Base-by-base conservation (phyloP, 495 filamentous ascomycete genomes). In the Aspergillus carlsbadensis region DNA sequence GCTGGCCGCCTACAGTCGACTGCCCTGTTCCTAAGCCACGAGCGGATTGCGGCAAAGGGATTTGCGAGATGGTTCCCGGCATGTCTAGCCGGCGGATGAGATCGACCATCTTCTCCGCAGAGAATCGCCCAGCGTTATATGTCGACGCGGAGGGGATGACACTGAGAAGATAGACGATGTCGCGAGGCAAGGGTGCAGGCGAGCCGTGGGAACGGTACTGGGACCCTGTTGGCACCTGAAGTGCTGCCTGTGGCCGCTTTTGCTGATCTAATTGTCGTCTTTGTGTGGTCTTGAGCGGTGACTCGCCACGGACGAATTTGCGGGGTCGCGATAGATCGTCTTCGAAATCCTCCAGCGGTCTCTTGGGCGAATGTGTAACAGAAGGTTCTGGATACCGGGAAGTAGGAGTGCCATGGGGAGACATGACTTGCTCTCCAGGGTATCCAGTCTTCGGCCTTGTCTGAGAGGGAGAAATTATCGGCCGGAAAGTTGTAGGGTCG, bases 381-480 rank as follows among this genome's bases (percentile, higher is more conserved):
- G 71, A 79, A 6, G 77, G 43, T 40, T 78, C 74, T 39, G 57
- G 45, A 54, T 81, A 79, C 55, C 81, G 78, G 6, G 80, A 75
- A 15, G 65, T 65, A 15, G 86, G 85, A 20, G 79, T 84, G 49
- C 76, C 78, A 43, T 78, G 83, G n/a, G 78, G 65, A 5, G 80
- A 79, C 22, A 72, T 60, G 2, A 65, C 48, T 37, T 76, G 56
- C 14, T 70, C 55, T 1, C 47, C 58, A 8, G 69, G 56, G 42
- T 66, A 64, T 6, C 54, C 31, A 17, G 60, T 56, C 66, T 83
- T 92, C 0, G 90, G 88, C 17, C 79, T 77, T 50, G 87, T 85
- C 64, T 98, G 94, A 13, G 81, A 78, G 0, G 89, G 85, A 0
- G 91, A 96, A 45, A 97, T 81, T 58, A 97, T 87, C n/a, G 89